A percentile compares a stretch with the other conserved stretches of the same genome.
These are phyloP conservation scores for Moesziomyces sp. DNA, from an alignment of 1,284 basidiomycete genomes.

Conservation along the genomic window DNA sequence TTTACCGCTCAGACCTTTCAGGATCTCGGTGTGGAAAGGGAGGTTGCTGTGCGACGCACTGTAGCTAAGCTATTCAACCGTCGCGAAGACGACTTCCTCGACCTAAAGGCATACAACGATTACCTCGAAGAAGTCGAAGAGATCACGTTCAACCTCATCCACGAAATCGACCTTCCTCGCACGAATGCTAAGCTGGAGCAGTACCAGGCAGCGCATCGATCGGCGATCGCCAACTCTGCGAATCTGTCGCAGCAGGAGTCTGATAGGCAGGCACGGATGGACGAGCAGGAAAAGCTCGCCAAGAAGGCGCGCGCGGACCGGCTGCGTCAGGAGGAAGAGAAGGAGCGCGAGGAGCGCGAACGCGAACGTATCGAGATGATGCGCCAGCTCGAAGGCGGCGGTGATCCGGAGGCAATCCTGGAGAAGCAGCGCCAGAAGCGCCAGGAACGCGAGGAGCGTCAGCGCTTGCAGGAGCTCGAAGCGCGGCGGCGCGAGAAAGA, in stretches of 20 bases:
- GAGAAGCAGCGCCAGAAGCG: conserved; percentile 48
- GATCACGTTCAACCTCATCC: conserved; percentile 94
- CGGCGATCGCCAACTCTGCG: conserved; percentile 48
- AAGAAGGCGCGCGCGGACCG: conserved; percentile 53
- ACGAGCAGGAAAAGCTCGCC: conserved; percentile 49
- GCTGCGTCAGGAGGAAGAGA: conserved; percentile 54
- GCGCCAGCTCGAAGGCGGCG: conserved; percentile 53
- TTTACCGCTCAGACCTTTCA: conserved; percentile 98
- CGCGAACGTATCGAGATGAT: conserved; percentile 60
- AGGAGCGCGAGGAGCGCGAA: conserved; percentile 48
- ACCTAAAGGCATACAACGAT: conserved; percentile 87
- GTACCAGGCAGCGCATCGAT: conserved; percentile 73
- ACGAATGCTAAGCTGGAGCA: conserved; percentile 85
- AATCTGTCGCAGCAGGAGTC: conserved; percentile 56
- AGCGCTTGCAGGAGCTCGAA: conserved; percentile 27
- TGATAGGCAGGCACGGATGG: conserved; percentile 45
- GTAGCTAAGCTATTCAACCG: conserved; percentile 89
- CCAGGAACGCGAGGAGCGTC: conserved; percentile 45
- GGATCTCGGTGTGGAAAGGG: conserved; percentile 94
- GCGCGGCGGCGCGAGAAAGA: conserved; percentile 37
- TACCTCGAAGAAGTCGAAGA: conserved; percentile 97
- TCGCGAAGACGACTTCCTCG: conserved; percentile 85
- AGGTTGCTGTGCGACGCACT: conserved; percentile 86
- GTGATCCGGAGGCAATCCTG: conserved; percentile 53
- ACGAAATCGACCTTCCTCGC: conserved; percentile 84